phyloP scores from a whole-genome alignment of 2,329 filamentous ascomycete species.

The Aspergillus nomiae region DNA sequence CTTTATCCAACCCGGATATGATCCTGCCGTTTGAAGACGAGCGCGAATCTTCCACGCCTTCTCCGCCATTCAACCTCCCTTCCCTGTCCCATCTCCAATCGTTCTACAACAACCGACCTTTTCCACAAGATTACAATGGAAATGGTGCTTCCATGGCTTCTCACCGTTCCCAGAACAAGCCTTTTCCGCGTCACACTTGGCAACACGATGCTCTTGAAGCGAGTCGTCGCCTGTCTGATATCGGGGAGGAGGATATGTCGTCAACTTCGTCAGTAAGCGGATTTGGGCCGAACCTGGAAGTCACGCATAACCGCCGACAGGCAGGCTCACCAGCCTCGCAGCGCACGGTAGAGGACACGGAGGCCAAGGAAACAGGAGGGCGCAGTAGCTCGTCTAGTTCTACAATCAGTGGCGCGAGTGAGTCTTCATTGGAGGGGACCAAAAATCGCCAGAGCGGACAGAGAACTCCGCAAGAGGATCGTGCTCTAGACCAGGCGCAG shows the following conservation, averaged over 20 bases:
- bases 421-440: conserved; percentile 19
- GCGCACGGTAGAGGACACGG: conserved; percentile 55
- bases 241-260: conserved; percentile 45
- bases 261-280: conserved; percentile 27
- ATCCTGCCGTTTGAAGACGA: conserved; percentile 74
- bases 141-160: neutral
- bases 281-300: conserved; percentile 16
- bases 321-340: conserved; percentile 24
- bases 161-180: conserved; percentile 28
- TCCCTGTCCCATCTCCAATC: conserved; percentile 46
- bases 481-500: conserved; percentile 2
- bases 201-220: conserved; percentile 39
- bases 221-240: conserved; percentile 47
- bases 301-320: conserved; percentile 12
- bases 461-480: conserved; percentile 7
- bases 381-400: conserved; percentile 42
- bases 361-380: conserved; percentile 46
- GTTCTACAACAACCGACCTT: conserved; percentile 32
- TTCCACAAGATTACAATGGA: conserved; percentile 11
- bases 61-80: conserved; percentile 54
- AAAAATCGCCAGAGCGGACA: conserved; percentile 11
- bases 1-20: conserved; percentile 91
- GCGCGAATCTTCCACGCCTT: conserved; percentile 51
- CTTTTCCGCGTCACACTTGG: conserved; percentile 38
- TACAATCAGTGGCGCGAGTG: conserved; percentile 36